These are phyloP conservation scores for Botrytis fabae DNA, from an alignment of 2,329 filamentous ascomycete genomes.

Conservation along the genomic window DNA sequence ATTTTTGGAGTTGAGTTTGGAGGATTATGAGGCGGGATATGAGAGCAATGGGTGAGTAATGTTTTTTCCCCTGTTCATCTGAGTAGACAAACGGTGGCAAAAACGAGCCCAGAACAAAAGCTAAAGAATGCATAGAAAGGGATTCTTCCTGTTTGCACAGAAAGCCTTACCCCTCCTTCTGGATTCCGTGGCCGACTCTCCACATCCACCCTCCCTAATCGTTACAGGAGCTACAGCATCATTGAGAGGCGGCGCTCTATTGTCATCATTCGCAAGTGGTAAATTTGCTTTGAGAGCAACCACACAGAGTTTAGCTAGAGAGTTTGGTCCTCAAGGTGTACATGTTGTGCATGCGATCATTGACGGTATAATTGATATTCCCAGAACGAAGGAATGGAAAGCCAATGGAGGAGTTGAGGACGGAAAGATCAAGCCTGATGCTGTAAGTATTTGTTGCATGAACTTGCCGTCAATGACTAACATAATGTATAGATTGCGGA, in stretches of 20 bases:
- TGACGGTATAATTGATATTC: slow-evolving; percentile 83
- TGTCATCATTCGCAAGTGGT: slow-evolving; percentile 71
- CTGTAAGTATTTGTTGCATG: slow-evolving; percentile 53
- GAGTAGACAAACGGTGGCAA: neutral
- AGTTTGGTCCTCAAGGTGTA: slow-evolving; percentile 81
- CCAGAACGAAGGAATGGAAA: slow-evolving; percentile 58
- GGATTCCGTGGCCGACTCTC: slow-evolving; percentile 52
- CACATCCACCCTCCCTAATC: slow-evolving; percentile 74
- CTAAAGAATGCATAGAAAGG: slow-evolving; percentile 41
- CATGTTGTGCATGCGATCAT: slow-evolving; percentile 82
- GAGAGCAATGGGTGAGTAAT: slow-evolving; percentile 51
- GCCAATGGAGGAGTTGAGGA: slow-evolving; percentile 51
- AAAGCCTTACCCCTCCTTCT: slow-evolving; percentile 69
- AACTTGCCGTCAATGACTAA: neutral
- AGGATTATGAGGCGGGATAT: slow-evolving; percentile 52
- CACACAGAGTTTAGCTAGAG: slow-evolving; percentile 72
- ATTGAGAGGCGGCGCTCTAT: slow-evolving; percentile 67
- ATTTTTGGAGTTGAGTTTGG: slow-evolving; percentile 56
- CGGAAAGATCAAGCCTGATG: slow-evolving; percentile 71
- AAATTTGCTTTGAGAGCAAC: slow-evolving; percentile 80
- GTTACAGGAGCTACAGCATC: slow-evolving; percentile 87
- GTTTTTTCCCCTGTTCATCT: neutral
- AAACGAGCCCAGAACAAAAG: no score
- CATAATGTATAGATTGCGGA: slow-evolving; percentile 71
- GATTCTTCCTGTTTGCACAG: slow-evolving; percentile 77